Evolutionary conservation across 2,329 filamentous ascomycete species (phyloP), one percentile per base, ranked within the genome.

Genomic region (Mollisiaceae sp.): DNA sequence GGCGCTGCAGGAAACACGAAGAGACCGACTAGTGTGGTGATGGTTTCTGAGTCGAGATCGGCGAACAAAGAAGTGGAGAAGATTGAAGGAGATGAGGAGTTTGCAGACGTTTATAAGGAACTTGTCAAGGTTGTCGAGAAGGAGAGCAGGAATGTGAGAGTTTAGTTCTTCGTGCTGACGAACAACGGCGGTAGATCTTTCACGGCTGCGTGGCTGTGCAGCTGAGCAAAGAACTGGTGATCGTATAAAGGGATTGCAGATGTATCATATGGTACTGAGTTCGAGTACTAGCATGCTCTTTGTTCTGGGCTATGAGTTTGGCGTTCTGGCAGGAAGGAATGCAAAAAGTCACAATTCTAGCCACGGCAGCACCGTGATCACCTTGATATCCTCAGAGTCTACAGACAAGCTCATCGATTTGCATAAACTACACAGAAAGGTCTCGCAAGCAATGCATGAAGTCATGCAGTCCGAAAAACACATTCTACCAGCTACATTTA

Each of bases 1-100:
- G 95, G 95, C 76, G 92, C 92, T 72, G 94, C 95, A 3, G 94
- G 94, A 67, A 91, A 90, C 79, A 99, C 95, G 59, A 99, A 98
- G 89, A 86, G 95, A 70, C 95, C 95, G 59, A 99, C 95, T 41
- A 96, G 91, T 78, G 95, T 99, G 63, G 93, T 97, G 74, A 97
- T 99, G 93, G 88, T 91, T 75, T 86, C 86, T 76, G 86, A 88
- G 79, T 85, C 84, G 79, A 76, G 78, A 73, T 77, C 77, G 59
- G 77, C 76, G 52, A 73, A 75, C 39, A 76, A 77, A 69, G 77
- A 76, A 69, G 71, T 69, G 15, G 75, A 78, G 71, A 79, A 82
- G 70, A 80, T 77, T 56, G 78, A 78, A 62, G 83, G 82, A 39
- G 83, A 79, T 54, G 86, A 87, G 78, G 86, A 86, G 68, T 91